Base-by-base conservation (phyloP, 306 rosid genomes). In the Fagus crenata region DNA sequence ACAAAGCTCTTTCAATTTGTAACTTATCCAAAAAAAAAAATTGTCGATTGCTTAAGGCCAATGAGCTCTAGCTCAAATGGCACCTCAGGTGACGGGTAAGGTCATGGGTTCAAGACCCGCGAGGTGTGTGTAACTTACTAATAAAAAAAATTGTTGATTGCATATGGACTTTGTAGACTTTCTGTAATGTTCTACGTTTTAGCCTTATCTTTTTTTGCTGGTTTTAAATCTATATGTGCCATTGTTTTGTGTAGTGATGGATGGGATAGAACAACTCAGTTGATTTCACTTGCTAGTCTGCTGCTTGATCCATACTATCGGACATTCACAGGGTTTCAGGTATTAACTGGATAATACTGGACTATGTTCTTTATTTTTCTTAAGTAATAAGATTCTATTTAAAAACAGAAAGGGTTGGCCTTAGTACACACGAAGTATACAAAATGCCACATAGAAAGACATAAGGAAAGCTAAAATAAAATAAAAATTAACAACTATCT, bases 221-320 rank as follows among this genome's bases (percentile, higher is more conserved):
- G 54, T 81, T 67, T 79, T 35, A 54, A 72, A 12, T 40, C 73
- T 61, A 54, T 64, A 15, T 40, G 35, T 78, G 56, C 73, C 46
- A 39, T 63, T 74, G 42, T 84, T 81, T 74, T 77, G 53, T 80
- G 73, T 76, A 95, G 99, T 89, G 99, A 92, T 80, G 99, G 99
- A 53, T 95, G 99, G 99, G 99, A 95, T 85, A 89, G 99, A 84
- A 92, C 99, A 75, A 89, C 96, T 79, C 99, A 95, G 85, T 85
- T 95, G 81, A 87, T 95, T 76, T 85, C 99, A 42, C 97, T 95
- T 79, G 96, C 99, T 81, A 88, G 82, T 83, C 86, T 95, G 90
- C 77, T 95, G 80, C 97, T 95, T 81, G 99, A 95, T 86, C 99
- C 99, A 39, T 92, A 87, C 77, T 95, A 95, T 76, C 93, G 99